Conservation (phyloP, 2,329 filamentous ascomycete species). For the Plectosphaerella plurivora region DNA sequence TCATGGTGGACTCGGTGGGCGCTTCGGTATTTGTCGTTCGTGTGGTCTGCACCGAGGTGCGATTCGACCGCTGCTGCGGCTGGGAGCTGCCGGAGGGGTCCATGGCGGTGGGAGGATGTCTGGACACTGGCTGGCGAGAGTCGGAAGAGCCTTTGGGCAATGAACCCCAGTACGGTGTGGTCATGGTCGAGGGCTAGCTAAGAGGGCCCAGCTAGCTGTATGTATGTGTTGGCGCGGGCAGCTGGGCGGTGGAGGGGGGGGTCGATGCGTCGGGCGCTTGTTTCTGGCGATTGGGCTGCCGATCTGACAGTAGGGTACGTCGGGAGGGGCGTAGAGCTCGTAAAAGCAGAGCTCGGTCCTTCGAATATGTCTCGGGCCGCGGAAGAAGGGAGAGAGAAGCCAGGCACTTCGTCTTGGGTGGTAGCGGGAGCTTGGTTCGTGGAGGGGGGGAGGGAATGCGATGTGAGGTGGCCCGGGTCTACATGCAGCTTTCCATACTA, state of each 20-base stretch:
- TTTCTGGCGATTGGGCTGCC: conserved; percentile 8
- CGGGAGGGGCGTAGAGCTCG: conserved; percentile 15
- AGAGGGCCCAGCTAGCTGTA: background rate
- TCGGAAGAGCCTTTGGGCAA: conserved; percentile 31
- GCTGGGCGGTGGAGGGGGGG: background rate
- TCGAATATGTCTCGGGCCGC: conserved; percentile 4
- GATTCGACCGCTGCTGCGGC: conserved; percentile 39
- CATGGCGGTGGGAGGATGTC: conserved; percentile 18
- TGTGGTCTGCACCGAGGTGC: conserved; percentile 51
- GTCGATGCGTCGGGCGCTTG: conserved; percentile 1
- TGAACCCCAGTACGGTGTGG: conserved; percentile 54
- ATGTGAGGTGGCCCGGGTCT: background rate
- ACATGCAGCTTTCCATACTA: background rate
- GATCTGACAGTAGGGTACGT: conserved; percentile 6
- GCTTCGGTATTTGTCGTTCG: conserved; percentile 38
- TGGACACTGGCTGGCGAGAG: conserved; percentile 19
- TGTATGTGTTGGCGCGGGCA: background rate
- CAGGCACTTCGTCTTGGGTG: conserved; percentile 11
- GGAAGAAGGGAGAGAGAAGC: background rate
- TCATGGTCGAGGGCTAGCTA: conserved; percentile 28
- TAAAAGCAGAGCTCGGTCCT: conserved; percentile 1
- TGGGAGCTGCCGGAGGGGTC: conserved; percentile 26
- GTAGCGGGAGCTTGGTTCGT: conserved; percentile 10
- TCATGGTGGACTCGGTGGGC: conserved; percentile 53
- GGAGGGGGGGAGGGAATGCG: background rate